A percentile compares a stretch with the other conserved stretches of the same genome.
phyloP scores from a whole-genome alignment of 2,329 filamentous ascomycete species.

The Zymoseptoria ardabiliae region DNA sequence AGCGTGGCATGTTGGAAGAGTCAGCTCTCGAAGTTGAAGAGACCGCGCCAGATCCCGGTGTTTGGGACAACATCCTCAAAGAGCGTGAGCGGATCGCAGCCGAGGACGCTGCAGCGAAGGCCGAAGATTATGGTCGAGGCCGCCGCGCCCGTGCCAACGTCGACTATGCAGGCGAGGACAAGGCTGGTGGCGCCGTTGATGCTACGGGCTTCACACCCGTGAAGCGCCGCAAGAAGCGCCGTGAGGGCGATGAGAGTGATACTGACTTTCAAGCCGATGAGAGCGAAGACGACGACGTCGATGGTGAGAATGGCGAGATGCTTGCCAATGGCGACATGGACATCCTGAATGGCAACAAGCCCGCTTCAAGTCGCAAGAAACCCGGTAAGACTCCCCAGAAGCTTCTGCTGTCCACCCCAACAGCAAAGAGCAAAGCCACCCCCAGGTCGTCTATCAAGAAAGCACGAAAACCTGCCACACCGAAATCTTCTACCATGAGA shows the following conservation, averaged over 20 bases:
- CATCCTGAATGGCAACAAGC: slow-evolving; percentile 21
- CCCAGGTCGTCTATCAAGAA: slow-evolving; percentile 5
- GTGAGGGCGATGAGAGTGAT: slow-evolving; percentile 39
- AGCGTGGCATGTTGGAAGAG: slow-evolving; percentile 57
- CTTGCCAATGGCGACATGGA: slow-evolving; percentile 16
- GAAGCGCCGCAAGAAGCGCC: slow-evolving; percentile 29
- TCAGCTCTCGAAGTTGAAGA: slow-evolving; percentile 40
- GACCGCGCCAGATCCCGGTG: slow-evolving; percentile 52
- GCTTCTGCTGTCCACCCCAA: slow-evolving; percentile 3
- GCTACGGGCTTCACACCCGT: slow-evolving; percentile 24
- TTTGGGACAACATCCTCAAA: slow-evolving; percentile 86
- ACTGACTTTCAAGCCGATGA: slow-evolving; percentile 44
- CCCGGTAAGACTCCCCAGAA: slow-evolving; percentile 20
- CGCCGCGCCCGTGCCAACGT: slow-evolving; percentile 60
- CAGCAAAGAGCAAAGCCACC: slow-evolving; percentile 4
- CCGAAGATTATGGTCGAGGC: slow-evolving; percentile 76
- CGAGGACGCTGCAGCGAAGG: slow-evolving; percentile 60
- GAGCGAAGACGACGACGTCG: slow-evolving; percentile 27
- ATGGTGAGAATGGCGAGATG: slow-evolving; percentile 12
- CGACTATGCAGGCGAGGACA: slow-evolving; percentile 39
- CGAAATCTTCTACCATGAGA: slow-evolving; percentile 5
- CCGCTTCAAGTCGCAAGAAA: slow-evolving; percentile 20
- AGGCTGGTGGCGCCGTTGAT: slow-evolving; percentile 15
- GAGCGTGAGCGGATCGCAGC: slow-evolving; percentile 72
- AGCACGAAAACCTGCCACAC: slow-evolving; percentile 6